A percentile compares a stretch with the other conserved stretches of the same genome.
phyloP scores from a whole-genome alignment of 345 rosid genomes.

The Linum trigynum region DNA sequence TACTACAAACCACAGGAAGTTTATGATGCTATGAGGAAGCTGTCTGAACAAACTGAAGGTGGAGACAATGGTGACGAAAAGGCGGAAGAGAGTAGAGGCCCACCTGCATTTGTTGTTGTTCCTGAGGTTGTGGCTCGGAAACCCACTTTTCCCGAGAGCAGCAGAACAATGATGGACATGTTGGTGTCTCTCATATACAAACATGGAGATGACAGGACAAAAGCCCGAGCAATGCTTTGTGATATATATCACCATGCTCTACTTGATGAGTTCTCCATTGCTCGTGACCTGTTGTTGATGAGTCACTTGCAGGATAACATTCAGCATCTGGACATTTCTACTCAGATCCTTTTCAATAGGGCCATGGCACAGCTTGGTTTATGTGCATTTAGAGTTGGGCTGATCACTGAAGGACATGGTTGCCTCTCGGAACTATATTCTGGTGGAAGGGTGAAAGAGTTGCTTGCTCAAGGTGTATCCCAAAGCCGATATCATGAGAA shows the following conservation, averaged over 20 bases:
- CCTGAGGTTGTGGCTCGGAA: constrained; percentile 82
- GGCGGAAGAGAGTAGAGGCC: constrained; percentile 52
- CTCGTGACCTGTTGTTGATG: constrained; percentile 82
- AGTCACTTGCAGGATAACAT: constrained; percentile 87
- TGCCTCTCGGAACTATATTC: constrained; percentile 86
- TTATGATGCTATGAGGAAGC: constrained; percentile 88
- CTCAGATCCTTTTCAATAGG: constrained; percentile 88
- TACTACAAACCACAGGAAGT: constrained; percentile 93
- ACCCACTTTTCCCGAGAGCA: constrained; percentile 74
- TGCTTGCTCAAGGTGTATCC: constrained; percentile 94
- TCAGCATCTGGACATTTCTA: constrained; percentile 83
- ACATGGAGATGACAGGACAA: constrained; percentile 88
- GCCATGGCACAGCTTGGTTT: constrained; percentile 96
- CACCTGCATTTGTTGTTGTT: constrained; percentile 57
- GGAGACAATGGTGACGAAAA: constrained; percentile 34
- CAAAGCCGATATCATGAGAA: constrained; percentile 91
- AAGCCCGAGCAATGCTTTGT: constrained; percentile 95
- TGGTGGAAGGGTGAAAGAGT: constrained; percentile 85
- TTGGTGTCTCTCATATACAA: constrained; percentile 81
- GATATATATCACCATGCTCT: constrained; percentile 92
- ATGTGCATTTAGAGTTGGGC: constrained; percentile 82
- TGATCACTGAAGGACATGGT: constrained; percentile 70
- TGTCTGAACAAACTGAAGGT: constrained; percentile 56
- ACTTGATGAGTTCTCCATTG: constrained; percentile 54
- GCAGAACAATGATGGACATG: constrained; percentile 81